Evolutionary conservation across 805 yeast genomes (phyloP), one percentile per base, ranked within the genome.

Genomic region (Kluyveromyces wickerhamii): DNA sequence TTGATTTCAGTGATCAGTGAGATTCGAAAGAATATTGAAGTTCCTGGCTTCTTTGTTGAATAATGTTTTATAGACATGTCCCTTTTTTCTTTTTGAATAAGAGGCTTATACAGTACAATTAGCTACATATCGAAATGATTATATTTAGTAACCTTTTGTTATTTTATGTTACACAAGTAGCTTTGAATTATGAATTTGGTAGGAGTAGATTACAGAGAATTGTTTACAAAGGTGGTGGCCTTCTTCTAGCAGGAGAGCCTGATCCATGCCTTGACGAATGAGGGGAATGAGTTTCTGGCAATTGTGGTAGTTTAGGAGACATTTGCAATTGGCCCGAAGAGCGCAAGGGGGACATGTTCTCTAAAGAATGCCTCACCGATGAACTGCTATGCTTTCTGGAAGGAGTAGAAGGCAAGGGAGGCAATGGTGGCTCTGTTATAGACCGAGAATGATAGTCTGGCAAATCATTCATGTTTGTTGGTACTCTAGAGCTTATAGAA

Each of bases 381-480:
- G 26, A 21, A 11, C 19, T 25, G 17, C 37, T 37, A 12, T 36
- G 36, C 13, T 25, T 21, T n/a, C 36, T 16, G 10, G 41, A 37
- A 11, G 18, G 11, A 10, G 27, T 33, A 1, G 35, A 15, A n/a
- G 58, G 58, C 11, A 54, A 35, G 2, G 48, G 46, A 7, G 59
- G 59, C n/a, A 52, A 30, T 6, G 49, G 42, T 3, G 54, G 55
- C 22, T 49, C 49, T 14, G 27, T 23, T 10, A 28, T 20, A 2
- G 33, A 21, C 11, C 12, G 11, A 12, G 26, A 15, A 5, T 24
- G 30, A 10, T 35, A 29, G 35, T 29, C 24, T 15, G 32, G 29
- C 12, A 11, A 18, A 7, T 12, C 32, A n/a, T 26, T 29, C 9
- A 26, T 20, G 11, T 28, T 18, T 5, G 33, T 32, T 6, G 34